These are phyloP conservation scores for Nicotiana knightiana DNA, from an alignment of 257 asterid genomes.

Conservation along the genomic window DNA sequence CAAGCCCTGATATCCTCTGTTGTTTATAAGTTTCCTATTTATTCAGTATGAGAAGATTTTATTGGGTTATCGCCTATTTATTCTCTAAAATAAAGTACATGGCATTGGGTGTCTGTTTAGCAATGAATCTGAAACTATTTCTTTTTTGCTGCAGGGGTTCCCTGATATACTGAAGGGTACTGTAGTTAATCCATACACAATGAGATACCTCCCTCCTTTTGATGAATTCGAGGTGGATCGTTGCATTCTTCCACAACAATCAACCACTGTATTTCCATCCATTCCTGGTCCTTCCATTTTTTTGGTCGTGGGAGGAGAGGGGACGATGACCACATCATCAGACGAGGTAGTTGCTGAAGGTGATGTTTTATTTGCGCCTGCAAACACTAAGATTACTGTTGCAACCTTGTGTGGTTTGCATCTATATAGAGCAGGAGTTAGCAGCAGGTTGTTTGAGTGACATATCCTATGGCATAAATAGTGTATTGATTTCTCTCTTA, in stretches of 20 bases:
- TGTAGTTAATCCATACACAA: constrained; percentile 45
- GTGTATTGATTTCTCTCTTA: neutral
- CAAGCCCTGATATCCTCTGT: neutral
- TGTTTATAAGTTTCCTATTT: neutral
- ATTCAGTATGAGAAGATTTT: neutral
- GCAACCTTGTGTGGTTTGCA: constrained; percentile 36
- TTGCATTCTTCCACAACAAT: constrained; percentile 57
- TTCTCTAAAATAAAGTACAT: neutral
- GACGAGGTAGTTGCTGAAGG: constrained; percentile 48
- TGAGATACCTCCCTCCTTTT: constrained; percentile 70
- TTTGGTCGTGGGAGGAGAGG: constrained; percentile 55
- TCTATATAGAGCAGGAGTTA: constrained; percentile 78
- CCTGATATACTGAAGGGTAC: constrained; percentile 69
- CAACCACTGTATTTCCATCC: constrained; percentile 46
- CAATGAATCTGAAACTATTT: neutral
- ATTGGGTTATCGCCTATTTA: neutral
- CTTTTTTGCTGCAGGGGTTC: constrained; percentile 40
- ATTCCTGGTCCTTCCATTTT: constrained; percentile 69
- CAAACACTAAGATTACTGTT: constrained; percentile 36
- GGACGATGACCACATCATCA: constrained; percentile 32
- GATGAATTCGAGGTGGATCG: constrained; percentile 95
- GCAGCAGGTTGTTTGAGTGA: constrained; percentile 42
- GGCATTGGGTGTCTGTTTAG: neutral
- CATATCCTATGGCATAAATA: neutral
- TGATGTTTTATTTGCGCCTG: constrained; percentile 65